Conservation (phyloP, 768 basidiomycete species). For the Favolaschia claudopus region DNA sequence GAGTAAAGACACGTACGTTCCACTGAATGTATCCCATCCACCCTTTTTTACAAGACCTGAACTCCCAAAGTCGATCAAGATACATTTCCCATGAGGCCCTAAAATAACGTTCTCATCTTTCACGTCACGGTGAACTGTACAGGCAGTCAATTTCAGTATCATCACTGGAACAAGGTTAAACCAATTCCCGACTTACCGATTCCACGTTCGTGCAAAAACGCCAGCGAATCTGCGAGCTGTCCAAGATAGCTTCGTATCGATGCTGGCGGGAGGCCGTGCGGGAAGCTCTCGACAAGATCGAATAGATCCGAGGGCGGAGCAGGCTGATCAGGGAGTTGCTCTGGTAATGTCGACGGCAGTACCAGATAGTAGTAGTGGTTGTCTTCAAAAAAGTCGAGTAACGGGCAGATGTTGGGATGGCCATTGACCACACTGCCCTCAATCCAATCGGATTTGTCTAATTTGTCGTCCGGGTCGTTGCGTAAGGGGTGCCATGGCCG, state of each 20-base stretch:
- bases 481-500: conserved; percentile 82
- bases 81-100: conserved; percentile 80
- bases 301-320: conserved; percentile 85
- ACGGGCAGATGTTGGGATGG: conserved; percentile 94
- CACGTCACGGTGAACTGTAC: conserved; percentile 90
- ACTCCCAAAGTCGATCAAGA: conserved; percentile 97
- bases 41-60: conserved; percentile 83
- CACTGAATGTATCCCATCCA: conserved; percentile 93
- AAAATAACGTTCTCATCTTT: conserved; percentile 97
- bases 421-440: conserved; percentile 80
- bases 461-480: conserved; percentile 10
- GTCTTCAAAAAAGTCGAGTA: conserved; percentile 98
- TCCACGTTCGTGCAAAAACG: conserved; percentile 89
- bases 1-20: conserved; percentile 72
- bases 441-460: conserved; percentile 54
- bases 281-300: conserved; percentile 91
- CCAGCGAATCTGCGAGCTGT: conserved; percentile 91
- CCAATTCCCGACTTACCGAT: conserved; percentile 68
- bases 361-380: conserved; percentile 95
- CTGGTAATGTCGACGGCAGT: conserved; percentile 77
- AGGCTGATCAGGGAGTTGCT: conserved; percentile 57
- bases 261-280: conserved; percentile 80
- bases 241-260: conserved; percentile 86
- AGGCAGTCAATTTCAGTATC: conserved; percentile 10
- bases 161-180: background rate